Evolutionary conservation across 2,329 filamentous ascomycete genomes (phyloP), one percentile per base, ranked within the genome.

Genomic region (Colletotrichum magnum): DNA sequence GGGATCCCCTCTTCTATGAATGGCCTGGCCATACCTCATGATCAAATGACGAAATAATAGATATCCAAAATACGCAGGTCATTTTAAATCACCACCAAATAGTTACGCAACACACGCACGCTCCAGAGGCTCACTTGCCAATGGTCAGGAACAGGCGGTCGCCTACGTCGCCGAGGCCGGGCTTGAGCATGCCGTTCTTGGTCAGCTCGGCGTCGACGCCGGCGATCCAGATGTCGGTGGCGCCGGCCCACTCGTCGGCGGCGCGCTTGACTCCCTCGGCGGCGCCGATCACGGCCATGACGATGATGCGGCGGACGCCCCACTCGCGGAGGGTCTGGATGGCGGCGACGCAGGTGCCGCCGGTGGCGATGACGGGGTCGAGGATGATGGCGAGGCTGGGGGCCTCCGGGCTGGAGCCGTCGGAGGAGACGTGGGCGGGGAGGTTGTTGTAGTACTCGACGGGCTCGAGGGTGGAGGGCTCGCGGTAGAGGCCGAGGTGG

Each of bases 401-500:
- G 51, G 78, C 74, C 45, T 73, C 70, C 51, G 82, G 75, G 58
- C 58, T 77, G 41, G 81, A 78, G 71, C 82, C 83, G 53, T 76
- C 76, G 47, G 78, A 73, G 52, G 76, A 70, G 47, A 85, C 78
- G 82, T 94, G 92, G 81, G 93, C 92, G 43, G 94, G 94, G 21
- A 98, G 90, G 81, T 97, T 97, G 86, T 98, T 98, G 88, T 98
- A 98, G 88, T 98, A 97, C 82, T 97, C 95, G 68, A 98, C 95
- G 3, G 95, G 94, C 76, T 94, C 90, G 65, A 98, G 90, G 52
- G 93, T 95, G 65, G 90, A 89, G 69, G 93, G 94, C 79, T 98
- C 95, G 77, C 95, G 94, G 86, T 95, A 98, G 77, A 98, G 92
- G 73, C 96, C 95, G 7, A 98, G 92, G 79, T 98, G 95, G 84